Evolutionary conservation across 495 filamentous ascomycete species (phyloP).

Genomic region (Talaromyces liani): DNA sequence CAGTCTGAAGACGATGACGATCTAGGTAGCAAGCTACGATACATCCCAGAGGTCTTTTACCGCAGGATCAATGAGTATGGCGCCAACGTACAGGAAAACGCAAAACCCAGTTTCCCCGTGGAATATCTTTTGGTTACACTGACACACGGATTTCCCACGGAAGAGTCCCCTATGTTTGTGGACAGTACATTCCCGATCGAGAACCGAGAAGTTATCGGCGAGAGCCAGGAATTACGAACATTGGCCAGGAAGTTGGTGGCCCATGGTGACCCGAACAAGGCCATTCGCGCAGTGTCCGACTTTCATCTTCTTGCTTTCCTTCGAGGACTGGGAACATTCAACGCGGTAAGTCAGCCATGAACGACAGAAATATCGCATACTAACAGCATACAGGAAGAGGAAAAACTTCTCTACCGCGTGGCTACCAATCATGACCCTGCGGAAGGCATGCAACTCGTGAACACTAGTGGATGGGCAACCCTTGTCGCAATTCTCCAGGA

Average conservation of each 20-base stretch:
- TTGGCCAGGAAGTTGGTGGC: slow-evolving; percentile 56
- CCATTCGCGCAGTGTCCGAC: slow-evolving; percentile 68
- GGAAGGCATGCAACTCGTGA: slow-evolving; percentile 72
- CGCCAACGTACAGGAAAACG: slow-evolving; percentile 91
- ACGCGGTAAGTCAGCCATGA: slow-evolving; percentile 53
- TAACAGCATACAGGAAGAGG: slow-evolving; percentile 64
- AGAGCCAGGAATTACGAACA: slow-evolving; percentile 64
- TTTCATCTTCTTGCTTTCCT: slow-evolving; percentile 92
- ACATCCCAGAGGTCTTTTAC: slow-evolving; percentile 98
- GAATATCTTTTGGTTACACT: slow-evolving; percentile 94
- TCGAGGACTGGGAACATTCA: slow-evolving; percentile 68
- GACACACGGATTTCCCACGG: slow-evolving; percentile 90
- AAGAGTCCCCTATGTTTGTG: slow-evolving; percentile 66
- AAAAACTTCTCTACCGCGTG: slow-evolving; percentile 75
- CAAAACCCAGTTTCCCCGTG: slow-evolving; percentile 91
- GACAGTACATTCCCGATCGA: slow-evolving; percentile 73
- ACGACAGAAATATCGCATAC: slow-evolving; percentile 5
- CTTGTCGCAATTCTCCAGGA: slow-evolving; percentile 86
- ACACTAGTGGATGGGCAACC: slow-evolving; percentile 85
- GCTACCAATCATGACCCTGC: slow-evolving; percentile 69
- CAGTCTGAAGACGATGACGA: slow-evolving; percentile 81
- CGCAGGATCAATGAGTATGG: slow-evolving; percentile 94
- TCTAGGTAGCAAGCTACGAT: slow-evolving; percentile 62
- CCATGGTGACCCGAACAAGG: slow-evolving; percentile 50
- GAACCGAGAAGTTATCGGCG: slow-evolving; percentile 78